Percentiles rank a stretch among this genome's conserved stretches.
These are phyloP conservation scores for Mortierella sp. DNA, from an alignment of 371 early-diverging fungal genomes.

Conservation along the genomic window DNA sequence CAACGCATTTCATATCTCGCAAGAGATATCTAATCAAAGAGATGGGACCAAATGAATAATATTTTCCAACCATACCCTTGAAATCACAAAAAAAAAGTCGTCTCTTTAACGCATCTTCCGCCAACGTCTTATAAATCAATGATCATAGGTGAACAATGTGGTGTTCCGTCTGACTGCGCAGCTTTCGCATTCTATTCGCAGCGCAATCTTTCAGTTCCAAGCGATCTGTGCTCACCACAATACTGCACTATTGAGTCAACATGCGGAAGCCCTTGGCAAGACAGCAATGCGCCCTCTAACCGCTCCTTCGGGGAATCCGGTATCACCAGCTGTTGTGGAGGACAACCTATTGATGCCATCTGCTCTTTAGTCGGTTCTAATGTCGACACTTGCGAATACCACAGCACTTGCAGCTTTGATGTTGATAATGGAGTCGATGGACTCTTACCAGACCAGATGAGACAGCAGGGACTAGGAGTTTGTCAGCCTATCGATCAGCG, in stretches of 20 bases:
- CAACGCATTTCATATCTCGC: too few relatives aligned
- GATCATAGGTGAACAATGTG: constrained; percentile 63
- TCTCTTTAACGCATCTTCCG: constrained; percentile 1
- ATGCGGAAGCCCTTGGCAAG: constrained; percentile 68
- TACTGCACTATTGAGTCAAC: constrained; percentile 71
- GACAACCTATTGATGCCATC: constrained; percentile 46
- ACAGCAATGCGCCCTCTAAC: constrained; percentile 53
- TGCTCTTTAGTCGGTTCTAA: constrained; percentile 59
- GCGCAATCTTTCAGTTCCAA: constrained; percentile 36
- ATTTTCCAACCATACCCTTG: too few relatives aligned
- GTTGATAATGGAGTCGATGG: constrained; percentile 20
- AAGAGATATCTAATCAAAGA: too few relatives aligned
- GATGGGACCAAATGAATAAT: too few relatives aligned
- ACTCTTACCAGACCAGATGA: constrained; percentile 25
- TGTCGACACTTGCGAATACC: constrained; percentile 60
- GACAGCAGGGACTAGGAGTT: constrained; percentile 42
- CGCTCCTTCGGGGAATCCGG: constrained; percentile 1
- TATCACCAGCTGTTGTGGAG: constrained; percentile 63
- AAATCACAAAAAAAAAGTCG: not conserved
- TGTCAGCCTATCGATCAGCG: constrained; percentile 60
- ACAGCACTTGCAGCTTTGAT: constrained; percentile 43
- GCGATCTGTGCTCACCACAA: constrained; percentile 62
- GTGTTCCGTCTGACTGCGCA: constrained; percentile 66
- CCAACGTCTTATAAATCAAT: not conserved
- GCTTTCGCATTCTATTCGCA: constrained; percentile 62